A percentile compares a stretch with the other conserved stretches of the same genome.
Conservation (phyloP, 768 basidiomycete species). For the Coprinopsis cinerea region DNA sequence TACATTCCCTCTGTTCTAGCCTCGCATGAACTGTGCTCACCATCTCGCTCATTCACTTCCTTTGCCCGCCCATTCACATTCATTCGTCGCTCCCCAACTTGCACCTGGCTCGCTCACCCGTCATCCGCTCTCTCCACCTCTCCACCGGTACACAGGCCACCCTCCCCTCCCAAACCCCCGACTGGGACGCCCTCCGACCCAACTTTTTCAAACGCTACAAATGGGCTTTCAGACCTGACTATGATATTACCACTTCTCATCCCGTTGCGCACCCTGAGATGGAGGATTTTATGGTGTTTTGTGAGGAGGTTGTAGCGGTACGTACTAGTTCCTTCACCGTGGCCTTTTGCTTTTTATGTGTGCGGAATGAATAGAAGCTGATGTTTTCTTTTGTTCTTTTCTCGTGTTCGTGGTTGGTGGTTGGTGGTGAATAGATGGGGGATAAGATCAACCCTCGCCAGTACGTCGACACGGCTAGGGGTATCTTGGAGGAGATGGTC, state of each 20-base stretch:
- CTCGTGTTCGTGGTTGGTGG: background rate
- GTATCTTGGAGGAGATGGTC: background rate
- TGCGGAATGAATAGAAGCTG: background rate
- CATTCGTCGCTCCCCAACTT: too few species aligned
- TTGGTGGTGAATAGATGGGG: background rate
- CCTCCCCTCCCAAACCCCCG: slow-evolving; percentile 38
- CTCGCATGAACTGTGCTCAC: too few species aligned
- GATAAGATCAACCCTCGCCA: background rate
- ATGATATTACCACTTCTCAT: slow-evolving; percentile 41
- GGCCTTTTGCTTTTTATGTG: background rate
- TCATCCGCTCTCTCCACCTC: background rate
- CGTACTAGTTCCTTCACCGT: background rate
- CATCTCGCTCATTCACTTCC: too few species aligned
- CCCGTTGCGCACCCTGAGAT: slow-evolving; percentile 54
- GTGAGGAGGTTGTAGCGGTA: background rate
- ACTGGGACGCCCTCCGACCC: slow-evolving; percentile 46
- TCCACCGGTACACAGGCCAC: slow-evolving; percentile 34
- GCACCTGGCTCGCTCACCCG: too few species aligned
- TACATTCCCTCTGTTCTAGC: background rate
- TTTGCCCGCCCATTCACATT: too few species aligned
- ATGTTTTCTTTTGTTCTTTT: background rate
- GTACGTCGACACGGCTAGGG: background rate
- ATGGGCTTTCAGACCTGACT: slow-evolving; percentile 65
- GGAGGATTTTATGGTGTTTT: slow-evolving; percentile 34
- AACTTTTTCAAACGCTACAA: slow-evolving; percentile 69